Base-by-base conservation (phyloP, 176 grass and related monocot species). In the Themeda triandra region DNA sequence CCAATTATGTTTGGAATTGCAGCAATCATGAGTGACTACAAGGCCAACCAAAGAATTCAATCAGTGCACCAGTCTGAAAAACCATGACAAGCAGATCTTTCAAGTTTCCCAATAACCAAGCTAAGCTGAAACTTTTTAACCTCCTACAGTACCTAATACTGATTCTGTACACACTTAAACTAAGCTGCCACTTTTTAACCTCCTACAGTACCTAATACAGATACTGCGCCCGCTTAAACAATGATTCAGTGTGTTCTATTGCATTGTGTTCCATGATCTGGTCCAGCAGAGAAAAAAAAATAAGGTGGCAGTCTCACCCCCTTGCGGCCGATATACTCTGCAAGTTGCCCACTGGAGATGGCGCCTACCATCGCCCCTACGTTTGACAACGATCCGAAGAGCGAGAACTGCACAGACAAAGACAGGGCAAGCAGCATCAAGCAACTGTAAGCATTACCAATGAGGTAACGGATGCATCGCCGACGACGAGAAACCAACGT, bases 1-100 rank as follows among this genome's bases (percentile, higher is more conserved):
- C 96, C 96, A 88, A 99, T 94, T 81, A 99, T 96, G 79, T 99
- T 99, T 0, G 93, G 96, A 64, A 99, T 67, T 36, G 96, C 92
- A 9, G 96, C 96, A n/a, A 99, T 96, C 93, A 99, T 96, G 67
- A 99, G 70, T 66, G 96, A 96, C 93, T 99, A 32, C 56, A 86
- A 39, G 70, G 19, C 18, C 40, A 88, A 58, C 8, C 62, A n/a
- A 80, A 27, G 15, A 75, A 19, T 53, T 73, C 27, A 84, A 79
- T 69, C 17, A 53, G 42, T 14, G 28, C 19, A 36, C 7, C 54
- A 64, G 29, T 82, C 31, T 3, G 23, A 45, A 69, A 69, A 80
- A 80, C 35, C 1, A 39, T 51, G 24, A 75, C 11, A 35, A 18
- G 4, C 13, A 64, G 51, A 32, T 49, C 23, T 25, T 53, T 59